Conservation (phyloP, 176 grass and related monocot genomes). For the Dactylis glomerata region DNA sequence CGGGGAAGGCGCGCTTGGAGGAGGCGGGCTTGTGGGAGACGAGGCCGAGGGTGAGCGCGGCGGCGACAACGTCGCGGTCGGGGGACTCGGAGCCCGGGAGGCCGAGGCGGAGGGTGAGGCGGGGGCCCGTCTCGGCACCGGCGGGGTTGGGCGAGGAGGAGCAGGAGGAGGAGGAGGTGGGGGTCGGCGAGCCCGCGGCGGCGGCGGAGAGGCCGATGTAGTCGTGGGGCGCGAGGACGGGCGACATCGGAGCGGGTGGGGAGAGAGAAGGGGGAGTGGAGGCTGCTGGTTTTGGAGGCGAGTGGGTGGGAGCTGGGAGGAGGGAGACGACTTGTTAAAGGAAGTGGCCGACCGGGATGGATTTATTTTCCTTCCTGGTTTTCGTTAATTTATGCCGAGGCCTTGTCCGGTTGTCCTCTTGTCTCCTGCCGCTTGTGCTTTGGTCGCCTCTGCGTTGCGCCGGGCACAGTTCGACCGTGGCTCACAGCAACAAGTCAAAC, state of each 20-base stretch:
- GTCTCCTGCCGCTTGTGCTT: slow-evolving; percentile 19
- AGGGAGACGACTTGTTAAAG: slow-evolving; percentile 30
- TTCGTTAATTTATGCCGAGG: not conserved
- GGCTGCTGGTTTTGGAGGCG: not conserved
- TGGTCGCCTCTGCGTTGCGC: not conserved
- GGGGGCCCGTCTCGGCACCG: not conserved
- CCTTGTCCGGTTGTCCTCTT: slow-evolving; percentile 39
- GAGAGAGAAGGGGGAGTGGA: not conserved
- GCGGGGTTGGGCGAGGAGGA: slow-evolving; percentile 30
- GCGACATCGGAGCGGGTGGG: slow-evolving; percentile 37
- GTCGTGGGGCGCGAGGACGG: slow-evolving; percentile 46
- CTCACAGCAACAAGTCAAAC: not conserved
- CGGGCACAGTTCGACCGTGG: not conserved
- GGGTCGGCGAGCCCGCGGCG: slow-evolving; percentile 8
- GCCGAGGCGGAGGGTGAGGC: slow-evolving; percentile 55
- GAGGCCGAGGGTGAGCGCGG: slow-evolving; percentile 36
- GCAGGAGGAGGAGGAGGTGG: slow-evolving; percentile 29
- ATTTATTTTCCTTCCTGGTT: slow-evolving; percentile 32
- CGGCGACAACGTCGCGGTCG: slow-evolving; percentile 34
- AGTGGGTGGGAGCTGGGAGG: not conserved
- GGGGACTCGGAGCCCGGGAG: slow-evolving; percentile 56
- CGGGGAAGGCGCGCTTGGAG: slow-evolving; percentile 54
- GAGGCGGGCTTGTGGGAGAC: slow-evolving; percentile 17
- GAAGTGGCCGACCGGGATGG: slow-evolving; percentile 50
- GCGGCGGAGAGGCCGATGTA: slow-evolving; percentile 57